These are phyloP conservation scores for Acanthamoeba sp. DNA, from an alignment of 208 protist species.

Conservation along the genomic window DNA sequence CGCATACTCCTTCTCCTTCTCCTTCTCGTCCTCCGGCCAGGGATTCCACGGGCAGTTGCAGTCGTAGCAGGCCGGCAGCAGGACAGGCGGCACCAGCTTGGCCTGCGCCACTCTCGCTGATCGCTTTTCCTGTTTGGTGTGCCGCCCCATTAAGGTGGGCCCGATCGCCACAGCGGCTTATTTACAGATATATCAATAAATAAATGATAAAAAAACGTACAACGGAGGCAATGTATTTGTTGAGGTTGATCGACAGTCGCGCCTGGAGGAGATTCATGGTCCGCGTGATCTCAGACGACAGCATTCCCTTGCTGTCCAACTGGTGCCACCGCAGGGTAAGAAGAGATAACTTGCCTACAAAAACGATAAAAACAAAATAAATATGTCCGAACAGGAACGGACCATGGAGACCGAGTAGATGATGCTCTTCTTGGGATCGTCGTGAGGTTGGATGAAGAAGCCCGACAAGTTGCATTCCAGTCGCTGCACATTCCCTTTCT, in stretches of 20 bases:
- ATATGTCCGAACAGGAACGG: not conserved
- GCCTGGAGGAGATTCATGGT: conserved; percentile 23
- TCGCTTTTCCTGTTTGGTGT: not conserved
- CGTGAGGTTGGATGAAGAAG: conserved; percentile 14
- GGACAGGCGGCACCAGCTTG: conserved; percentile 5
- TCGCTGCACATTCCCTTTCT: not conserved
- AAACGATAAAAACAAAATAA: no score
- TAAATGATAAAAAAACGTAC: not conserved
- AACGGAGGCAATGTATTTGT: not conserved
- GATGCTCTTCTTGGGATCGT: not conserved
- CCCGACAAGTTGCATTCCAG: not conserved
- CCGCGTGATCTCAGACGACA: not conserved
- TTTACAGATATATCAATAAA: no score
- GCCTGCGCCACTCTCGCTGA: not conserved
- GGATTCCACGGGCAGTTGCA: conserved; percentile 53
- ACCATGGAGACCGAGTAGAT: conserved; percentile 4
- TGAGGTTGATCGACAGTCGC: not conserved
- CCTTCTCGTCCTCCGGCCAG: conserved; percentile 18
- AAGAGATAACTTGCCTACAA: no score
- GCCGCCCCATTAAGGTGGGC: not conserved
- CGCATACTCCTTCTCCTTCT: not conserved
- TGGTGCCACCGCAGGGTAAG: not conserved
- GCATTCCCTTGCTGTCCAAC: not conserved
- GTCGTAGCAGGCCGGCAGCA: conserved; percentile 33
- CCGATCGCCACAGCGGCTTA: not conserved